phyloP scores from a whole-genome alignment of 169 alveolate genomes.

The Plasmodium chabaudi region DNA sequence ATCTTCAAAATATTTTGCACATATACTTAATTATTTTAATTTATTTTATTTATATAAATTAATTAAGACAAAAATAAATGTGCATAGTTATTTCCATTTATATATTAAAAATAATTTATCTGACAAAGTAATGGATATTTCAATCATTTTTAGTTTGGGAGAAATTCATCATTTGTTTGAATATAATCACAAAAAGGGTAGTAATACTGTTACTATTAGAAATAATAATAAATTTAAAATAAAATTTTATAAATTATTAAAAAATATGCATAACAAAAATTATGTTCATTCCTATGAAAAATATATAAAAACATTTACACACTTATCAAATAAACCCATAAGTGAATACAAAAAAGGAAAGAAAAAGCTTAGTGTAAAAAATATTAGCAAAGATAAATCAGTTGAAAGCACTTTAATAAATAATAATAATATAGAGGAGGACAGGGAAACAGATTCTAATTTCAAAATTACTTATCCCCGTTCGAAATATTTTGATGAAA shows the following conservation, averaged over 20 bases:
- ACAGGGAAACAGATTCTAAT: not conserved
- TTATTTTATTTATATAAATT: conserved; percentile 36
- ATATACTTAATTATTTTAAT: conserved; percentile 22
- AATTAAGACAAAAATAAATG: conserved; percentile 27
- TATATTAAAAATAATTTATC: conserved; percentile 13
- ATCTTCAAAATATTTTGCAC: not conserved
- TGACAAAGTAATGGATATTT: conserved; percentile 13
- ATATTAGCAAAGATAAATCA: not conserved
- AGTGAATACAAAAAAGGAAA: not conserved
- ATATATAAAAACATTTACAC: not conserved
- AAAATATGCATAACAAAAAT: not conserved
- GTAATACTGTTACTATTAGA: too few relatives aligned
- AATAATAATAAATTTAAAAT: conserved; percentile 21
- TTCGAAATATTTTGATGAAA: conserved; percentile 52
- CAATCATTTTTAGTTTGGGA: conserved; percentile 64
- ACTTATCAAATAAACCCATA: not conserved
- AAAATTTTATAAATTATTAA: conserved; percentile 16
- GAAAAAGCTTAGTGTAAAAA: not conserved
- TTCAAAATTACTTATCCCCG: not conserved
- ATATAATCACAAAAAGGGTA: not conserved
- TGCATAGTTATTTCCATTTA: conserved; percentile 28
- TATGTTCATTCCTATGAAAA: not conserved
- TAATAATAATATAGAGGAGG: not conserved
- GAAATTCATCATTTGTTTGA: conserved; percentile 35
- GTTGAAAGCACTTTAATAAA: not conserved